Evolutionary conservation across 768 basidiomycete genomes (phyloP).

Genomic region (Pulveroboletus sp.): DNA sequence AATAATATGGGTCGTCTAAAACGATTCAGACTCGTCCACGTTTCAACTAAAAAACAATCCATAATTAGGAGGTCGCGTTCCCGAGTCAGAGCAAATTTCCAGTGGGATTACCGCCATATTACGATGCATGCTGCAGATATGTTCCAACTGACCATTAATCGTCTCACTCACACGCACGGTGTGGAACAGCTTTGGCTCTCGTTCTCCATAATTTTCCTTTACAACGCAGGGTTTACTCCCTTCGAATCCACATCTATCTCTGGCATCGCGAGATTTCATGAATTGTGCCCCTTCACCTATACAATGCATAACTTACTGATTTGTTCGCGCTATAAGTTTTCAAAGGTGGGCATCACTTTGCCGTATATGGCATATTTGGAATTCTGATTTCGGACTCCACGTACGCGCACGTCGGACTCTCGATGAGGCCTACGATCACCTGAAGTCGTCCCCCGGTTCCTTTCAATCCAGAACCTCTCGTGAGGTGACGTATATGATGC

Average conservation of each 20-base stretch:
- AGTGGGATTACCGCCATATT: slow-evolving; percentile 78
- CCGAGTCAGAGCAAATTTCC: slow-evolving; percentile 64
- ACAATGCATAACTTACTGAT: slow-evolving; percentile 39
- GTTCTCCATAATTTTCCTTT: slow-evolving; percentile 57
- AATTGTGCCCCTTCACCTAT: not conserved
- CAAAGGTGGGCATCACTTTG: slow-evolving; percentile 57
- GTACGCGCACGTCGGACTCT: slow-evolving; percentile 67
- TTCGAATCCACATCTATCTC: slow-evolving; percentile 71
- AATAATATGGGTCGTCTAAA: slow-evolving; percentile 58
- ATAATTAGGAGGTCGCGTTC: slow-evolving; percentile 72
- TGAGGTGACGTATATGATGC: not conserved
- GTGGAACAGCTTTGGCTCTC: slow-evolving; percentile 72
- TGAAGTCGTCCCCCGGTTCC: not conserved
- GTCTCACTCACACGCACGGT: slow-evolving; percentile 52
- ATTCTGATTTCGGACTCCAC: slow-evolving; percentile 16
- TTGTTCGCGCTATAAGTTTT: slow-evolving; percentile 45
- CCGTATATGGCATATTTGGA: slow-evolving; percentile 27
- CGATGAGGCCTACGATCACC: slow-evolving; percentile 59
- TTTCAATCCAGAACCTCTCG: not conserved
- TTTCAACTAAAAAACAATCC: slow-evolving; percentile 44
- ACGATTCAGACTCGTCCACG: not conserved
- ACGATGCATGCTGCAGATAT: not conserved
- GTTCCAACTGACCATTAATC: not conserved
- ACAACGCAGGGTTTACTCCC: slow-evolving; percentile 55
- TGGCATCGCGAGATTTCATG: slow-evolving; percentile 24